A percentile compares a stretch with the other conserved stretches of the same genome.
These are phyloP conservation scores for Eucalyptus decipiens DNA, from an alignment of 345 rosid genomes.

Conservation along the genomic window DNA sequence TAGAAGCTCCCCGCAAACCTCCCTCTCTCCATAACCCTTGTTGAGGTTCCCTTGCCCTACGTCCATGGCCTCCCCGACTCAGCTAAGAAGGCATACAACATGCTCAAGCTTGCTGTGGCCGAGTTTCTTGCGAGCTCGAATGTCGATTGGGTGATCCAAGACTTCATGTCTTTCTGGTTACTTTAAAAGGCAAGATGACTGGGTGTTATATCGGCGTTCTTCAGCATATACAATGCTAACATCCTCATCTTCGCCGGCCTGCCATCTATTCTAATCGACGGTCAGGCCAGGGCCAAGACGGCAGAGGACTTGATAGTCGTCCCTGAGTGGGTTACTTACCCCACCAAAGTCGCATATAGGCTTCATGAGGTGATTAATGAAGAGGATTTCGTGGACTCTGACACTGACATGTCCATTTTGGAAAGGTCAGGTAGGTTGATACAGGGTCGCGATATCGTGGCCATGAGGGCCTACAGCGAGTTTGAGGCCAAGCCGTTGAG, in stretches of 20 bases:
- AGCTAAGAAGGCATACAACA: constrained; percentile 21
- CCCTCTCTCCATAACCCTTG: not conserved
- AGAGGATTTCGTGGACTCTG: not conserved
- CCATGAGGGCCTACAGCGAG: not conserved
- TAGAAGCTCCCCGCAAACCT: not conserved
- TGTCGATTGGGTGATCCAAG: constrained; percentile 23
- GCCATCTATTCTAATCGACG: not conserved
- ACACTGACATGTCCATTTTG: not conserved
- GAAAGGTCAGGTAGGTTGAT: not conserved
- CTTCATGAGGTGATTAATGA: not conserved
- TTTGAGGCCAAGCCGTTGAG: not conserved
- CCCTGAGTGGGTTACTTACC: constrained; percentile 13
- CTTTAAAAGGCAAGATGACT: constrained; percentile 3
- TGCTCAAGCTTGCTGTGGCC: not conserved
- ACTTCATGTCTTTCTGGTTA: constrained; percentile 26
- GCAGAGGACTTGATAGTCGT: constrained; percentile 7
- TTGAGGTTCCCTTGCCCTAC: constrained; percentile 9
- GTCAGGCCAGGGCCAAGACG: not conserved
- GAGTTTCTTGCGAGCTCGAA: constrained; percentile 1
- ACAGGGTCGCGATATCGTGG: not conserved
- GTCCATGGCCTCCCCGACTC: constrained; percentile 10
- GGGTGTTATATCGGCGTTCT: constrained; percentile 3
- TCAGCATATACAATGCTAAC: constrained; percentile 10
- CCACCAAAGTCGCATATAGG: not conserved
- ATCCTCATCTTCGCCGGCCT: not conserved